These are phyloP conservation scores for Botrytis pseudocinerea DNA, from an alignment of 2,329 filamentous ascomycete species.

Conservation along the genomic window DNA sequence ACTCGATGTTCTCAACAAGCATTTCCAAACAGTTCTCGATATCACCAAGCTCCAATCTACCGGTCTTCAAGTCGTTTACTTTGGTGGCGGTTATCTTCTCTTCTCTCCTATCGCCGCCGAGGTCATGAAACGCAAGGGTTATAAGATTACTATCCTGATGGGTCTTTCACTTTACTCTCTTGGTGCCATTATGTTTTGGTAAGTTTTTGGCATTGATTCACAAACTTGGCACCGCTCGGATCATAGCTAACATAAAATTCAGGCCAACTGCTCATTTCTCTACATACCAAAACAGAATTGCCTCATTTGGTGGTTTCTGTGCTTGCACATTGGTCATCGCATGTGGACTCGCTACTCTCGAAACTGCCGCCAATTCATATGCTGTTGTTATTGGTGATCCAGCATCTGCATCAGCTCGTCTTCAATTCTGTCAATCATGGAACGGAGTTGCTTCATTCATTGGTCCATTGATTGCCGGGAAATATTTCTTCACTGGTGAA, in stretches of 20 bases:
- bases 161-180: constrained; percentile 73
- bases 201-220: neutral
- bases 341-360: constrained; percentile 72
- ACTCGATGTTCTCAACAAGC: constrained; percentile 76
- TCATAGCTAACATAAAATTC: constrained; percentile 57
- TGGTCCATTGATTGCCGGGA: constrained; percentile 71
- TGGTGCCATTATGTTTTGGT: constrained; percentile 52
- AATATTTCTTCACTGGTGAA: constrained; percentile 65
- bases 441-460: constrained; percentile 74
- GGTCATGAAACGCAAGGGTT: constrained; percentile 72
- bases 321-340: constrained; percentile 72
- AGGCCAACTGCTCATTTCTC: constrained; percentile 74
- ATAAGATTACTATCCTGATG: constrained; percentile 75
- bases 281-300: constrained; percentile 50
- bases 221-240: neutral
- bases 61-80: constrained; percentile 70
- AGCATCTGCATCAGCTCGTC: constrained; percentile 69
- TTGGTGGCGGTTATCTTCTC: constrained; percentile 68
- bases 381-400: constrained; percentile 69
- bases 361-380: constrained; percentile 78
- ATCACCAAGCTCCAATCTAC: constrained; percentile 60
- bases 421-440: constrained; percentile 73
- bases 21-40: constrained; percentile 65
- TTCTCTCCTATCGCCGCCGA: constrained; percentile 67
- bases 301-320: constrained; percentile 77